A percentile compares a stretch with the other conserved stretches of the same genome.
phyloP scores from a whole-genome alignment of 1,284 basidiomycete genomes.

The Apiotrichum akiyoshidainum region DNA sequence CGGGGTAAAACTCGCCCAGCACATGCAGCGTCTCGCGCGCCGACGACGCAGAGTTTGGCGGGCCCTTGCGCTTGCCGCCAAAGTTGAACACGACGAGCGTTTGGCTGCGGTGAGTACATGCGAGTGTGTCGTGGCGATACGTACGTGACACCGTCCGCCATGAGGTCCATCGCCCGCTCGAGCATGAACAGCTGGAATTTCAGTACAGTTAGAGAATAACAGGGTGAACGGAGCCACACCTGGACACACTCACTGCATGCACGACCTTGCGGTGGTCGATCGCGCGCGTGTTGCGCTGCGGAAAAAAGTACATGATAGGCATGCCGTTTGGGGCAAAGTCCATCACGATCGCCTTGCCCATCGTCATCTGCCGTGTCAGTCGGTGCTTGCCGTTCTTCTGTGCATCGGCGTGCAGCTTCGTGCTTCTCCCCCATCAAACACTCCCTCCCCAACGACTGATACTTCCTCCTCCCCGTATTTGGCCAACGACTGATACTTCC shows the following conservation, averaged over 20 bases:
- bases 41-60: conserved; percentile 31
- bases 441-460: no score
- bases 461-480: no score
- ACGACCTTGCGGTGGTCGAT: conserved; percentile 26
- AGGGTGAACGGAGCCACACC: not conserved
- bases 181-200: conserved; percentile 36
- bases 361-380: conserved; percentile 21
- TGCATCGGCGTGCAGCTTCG: not conserved
- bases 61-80: conserved; percentile 42
- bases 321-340: conserved; percentile 31
- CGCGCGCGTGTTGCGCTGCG: conserved; percentile 30
- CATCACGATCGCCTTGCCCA: conserved; percentile 37
- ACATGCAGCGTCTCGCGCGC: conserved; percentile 32
- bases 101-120: conserved; percentile 18
- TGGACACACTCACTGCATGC: conserved; percentile 25
- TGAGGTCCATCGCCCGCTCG: conserved; percentile 43
- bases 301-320: conserved; percentile 44
- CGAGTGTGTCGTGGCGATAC: not conserved
- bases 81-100: conserved; percentile 42
- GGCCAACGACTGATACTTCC: no score
- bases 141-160: conserved; percentile 34
- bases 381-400: not conserved
- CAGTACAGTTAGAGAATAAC: not conserved
- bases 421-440: no score
- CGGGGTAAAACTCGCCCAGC: conserved; percentile 36